Percentiles rank a stretch among this genome's conserved stretches.
These are phyloP conservation scores for Macadamia integrifolia DNA, from an alignment of 164 flowering plant genomes.

Conservation along the genomic window DNA sequence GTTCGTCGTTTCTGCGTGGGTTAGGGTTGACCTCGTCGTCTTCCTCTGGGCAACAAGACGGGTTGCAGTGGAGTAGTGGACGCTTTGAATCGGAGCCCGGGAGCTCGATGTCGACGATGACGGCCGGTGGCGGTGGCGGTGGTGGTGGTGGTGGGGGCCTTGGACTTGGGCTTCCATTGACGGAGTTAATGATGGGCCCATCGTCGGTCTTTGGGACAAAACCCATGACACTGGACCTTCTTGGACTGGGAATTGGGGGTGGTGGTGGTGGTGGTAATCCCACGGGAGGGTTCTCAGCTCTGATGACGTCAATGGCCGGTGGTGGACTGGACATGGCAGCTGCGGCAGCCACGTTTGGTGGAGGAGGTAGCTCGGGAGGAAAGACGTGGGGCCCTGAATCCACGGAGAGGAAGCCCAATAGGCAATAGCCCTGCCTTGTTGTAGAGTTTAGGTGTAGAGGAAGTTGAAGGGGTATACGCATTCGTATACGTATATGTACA, in stretches of 20 bases:
- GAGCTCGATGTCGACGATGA: slow-evolving; percentile 5
- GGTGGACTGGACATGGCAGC: slow-evolving; percentile 47
- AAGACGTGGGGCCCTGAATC: slow-evolving; percentile 27
- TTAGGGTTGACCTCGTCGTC: slow-evolving; percentile 38
- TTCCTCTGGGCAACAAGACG: slow-evolving; percentile 15
- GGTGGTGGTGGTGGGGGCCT: slow-evolving; percentile 29
- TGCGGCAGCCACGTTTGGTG: slow-evolving; percentile 36
- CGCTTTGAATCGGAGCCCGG: slow-evolving; percentile 19
- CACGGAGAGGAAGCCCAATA: slow-evolving; percentile 19
- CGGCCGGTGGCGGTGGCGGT: too few relatives aligned
- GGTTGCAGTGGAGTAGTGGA: slow-evolving; percentile 18
- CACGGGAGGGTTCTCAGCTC: slow-evolving; percentile 35
- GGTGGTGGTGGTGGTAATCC: slow-evolving; percentile 29
- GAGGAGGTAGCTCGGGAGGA: slow-evolving; percentile 20
- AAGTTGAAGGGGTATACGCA: too few relatives aligned
- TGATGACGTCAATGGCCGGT: slow-evolving; percentile 61
- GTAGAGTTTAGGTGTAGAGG: too few relatives aligned
- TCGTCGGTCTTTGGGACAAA: slow-evolving; percentile 35
- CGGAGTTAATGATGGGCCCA: slow-evolving; percentile 31
- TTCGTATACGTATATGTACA: too few relatives aligned
- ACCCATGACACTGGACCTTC: slow-evolving; percentile 60
- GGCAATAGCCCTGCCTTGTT: slow-evolving; percentile 5
- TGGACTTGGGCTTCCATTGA: slow-evolving; percentile 37
- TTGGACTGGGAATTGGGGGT: slow-evolving; percentile 49
- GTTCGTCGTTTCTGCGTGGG: slow-evolving; percentile 51